A percentile compares a stretch with the other conserved stretches of the same genome.
These are phyloP conservation scores for Hevea brasiliensis DNA, from an alignment of 345 rosid species.

Conservation along the genomic window DNA sequence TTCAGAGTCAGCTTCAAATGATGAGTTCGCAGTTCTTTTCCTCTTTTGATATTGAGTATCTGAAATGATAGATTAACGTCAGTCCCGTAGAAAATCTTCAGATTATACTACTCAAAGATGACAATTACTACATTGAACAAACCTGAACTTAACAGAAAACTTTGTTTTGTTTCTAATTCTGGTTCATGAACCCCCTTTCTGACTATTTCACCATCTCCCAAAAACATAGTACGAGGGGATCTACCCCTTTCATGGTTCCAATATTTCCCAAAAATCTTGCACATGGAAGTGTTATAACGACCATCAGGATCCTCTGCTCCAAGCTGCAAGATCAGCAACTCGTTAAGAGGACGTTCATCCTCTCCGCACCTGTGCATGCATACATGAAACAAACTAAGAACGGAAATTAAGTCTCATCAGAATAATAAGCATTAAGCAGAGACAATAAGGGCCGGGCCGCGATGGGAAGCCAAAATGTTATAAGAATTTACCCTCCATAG, in stretches of 20 bases:
- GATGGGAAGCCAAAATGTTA: neutral
- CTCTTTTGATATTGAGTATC: constrained; percentile 43
- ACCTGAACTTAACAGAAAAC: constrained; percentile 42
- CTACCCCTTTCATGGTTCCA: constrained; percentile 47
- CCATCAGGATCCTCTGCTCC: constrained; percentile 41
- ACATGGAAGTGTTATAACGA: constrained; percentile 33
- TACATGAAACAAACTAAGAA: too few relatives aligned
- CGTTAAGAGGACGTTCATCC: constrained; percentile 73
- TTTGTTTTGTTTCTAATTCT: constrained; percentile 33
- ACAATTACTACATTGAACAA: constrained; percentile 2
- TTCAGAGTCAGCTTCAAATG: constrained; percentile 53
- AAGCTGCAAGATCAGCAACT: constrained; percentile 57
- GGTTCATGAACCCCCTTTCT: constrained; percentile 23
- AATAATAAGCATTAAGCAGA: too few relatives aligned
- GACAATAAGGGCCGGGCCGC: neutral
- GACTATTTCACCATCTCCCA: constrained; percentile 13
- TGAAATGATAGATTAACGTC: constrained; percentile 17
- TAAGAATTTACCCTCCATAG: constrained; percentile 68
- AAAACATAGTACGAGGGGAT: constrained; percentile 18
- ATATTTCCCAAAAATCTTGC: constrained; percentile 45
- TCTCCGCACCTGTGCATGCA: constrained; percentile 54
- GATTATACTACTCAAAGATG: neutral
- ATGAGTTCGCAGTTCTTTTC: constrained; percentile 32
- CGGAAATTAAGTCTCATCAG: neutral
- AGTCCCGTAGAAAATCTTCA: neutral